Evolutionary conservation across 2,329 filamentous ascomycete genomes (phyloP), one percentile per base, ranked within the genome.

Genomic region (Herpotrichia juniperi): DNA sequence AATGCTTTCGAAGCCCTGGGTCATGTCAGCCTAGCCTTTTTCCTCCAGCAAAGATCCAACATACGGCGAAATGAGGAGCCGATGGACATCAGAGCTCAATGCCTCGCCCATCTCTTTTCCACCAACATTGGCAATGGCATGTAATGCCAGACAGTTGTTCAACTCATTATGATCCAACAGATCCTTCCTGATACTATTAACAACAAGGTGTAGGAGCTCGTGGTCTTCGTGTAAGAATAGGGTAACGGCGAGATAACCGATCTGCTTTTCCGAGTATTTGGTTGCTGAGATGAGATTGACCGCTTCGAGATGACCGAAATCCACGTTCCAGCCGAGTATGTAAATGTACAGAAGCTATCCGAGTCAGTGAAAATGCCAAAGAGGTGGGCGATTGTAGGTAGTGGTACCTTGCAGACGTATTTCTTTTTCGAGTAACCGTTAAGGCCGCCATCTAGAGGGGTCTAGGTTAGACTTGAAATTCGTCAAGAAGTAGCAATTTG

Each of bases 351-450:
- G 82, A 63, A 99, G 86, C 87, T 85, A 60, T 31, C 17, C 2
- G 16, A 14, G 46, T 63, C 51, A 63, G 55, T n/a, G 42, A 30
- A 7, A 39, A 22, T 21, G 25, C 8, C n/a, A 14, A 19, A 51
- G 30, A 6, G 14, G 34, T 31, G 26, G 31, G n/a, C 4, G 12
- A 25, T 21, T 25, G 16, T 19, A 26, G 25, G 47, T 8, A 11
- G 24, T 25, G 14, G 21, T 78, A 86, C 84, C 81, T 99, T 99
- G 90, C 94, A 99, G 62, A 99, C 94, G 74, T 99, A 99, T 89
- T 99, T 99, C 84, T 99, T 99, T 82, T 96, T 97, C 81, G 97
- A 92, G 73, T 99, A 99, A 61, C 94, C 96, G 72, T 89, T 96
- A 52, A 99, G 80, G 71, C 84, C 94, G 59, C 92, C 93, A 74